Evolutionary conservation across 345 rosid species (phyloP).

Genomic region (Lagerstroemia speciosa): DNA sequence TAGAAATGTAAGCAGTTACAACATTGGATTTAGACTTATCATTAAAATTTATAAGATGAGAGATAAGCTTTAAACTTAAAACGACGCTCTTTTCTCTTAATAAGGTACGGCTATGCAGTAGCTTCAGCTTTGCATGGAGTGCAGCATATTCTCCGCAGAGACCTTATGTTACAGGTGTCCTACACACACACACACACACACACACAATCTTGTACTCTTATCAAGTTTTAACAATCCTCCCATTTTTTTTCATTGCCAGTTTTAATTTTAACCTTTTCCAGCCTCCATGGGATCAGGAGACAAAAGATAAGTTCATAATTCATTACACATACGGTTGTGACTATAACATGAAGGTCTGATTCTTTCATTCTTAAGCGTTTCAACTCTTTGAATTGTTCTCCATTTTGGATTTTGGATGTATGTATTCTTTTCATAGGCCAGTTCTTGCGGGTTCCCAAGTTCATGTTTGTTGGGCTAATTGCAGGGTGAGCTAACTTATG

Average conservation of each 20-base stretch:
- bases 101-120: conserved; percentile 95
- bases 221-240: not conserved
- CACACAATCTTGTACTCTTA: not conserved
- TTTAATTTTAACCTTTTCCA: conserved; percentile 22
- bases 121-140: conserved; percentile 97
- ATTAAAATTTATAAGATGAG: not conserved
- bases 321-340: conserved; percentile 98
- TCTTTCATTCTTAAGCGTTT: not conserved
- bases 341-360: conserved; percentile 69
- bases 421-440: not conserved
- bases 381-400: not conserved
- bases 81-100: conserved; percentile 4
- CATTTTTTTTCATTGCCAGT: not conserved
- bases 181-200: not conserved
- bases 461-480: not conserved
- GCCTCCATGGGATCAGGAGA: conserved; percentile 95
- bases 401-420: not conserved
- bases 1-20: conserved; percentile 74
- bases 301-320: conserved; percentile 64
- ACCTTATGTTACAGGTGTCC: conserved; percentile 93
- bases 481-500: conserved; percentile 42
- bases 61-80: not conserved
- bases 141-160: conserved; percentile 68
- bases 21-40: not conserved
- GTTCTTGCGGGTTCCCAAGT: not conserved